Conservation (phyloP, 768 basidiomycete genomes). For the Boletellus ananas region DNA sequence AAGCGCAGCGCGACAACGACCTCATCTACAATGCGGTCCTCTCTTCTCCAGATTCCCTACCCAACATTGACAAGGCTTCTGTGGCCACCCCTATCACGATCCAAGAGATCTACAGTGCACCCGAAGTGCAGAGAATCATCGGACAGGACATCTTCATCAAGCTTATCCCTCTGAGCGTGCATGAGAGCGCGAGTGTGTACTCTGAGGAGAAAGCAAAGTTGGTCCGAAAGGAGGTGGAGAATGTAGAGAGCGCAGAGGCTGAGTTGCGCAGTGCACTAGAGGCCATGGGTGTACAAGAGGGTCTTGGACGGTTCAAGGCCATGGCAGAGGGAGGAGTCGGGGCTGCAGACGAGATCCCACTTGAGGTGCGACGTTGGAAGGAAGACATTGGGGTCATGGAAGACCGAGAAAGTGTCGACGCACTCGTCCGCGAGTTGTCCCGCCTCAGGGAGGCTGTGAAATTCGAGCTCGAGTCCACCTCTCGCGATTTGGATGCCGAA, state of each 20-base stretch:
- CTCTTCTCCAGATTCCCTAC: constrained; percentile 73
- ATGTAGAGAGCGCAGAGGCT: constrained; percentile 76
- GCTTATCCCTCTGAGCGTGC: constrained; percentile 88
- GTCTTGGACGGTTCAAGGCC: constrained; percentile 61
- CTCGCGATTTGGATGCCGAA: constrained; percentile 74
- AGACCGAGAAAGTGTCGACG: constrained; percentile 63
- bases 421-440: constrained; percentile 54
- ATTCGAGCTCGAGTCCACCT: constrained; percentile 57
- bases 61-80: constrained; percentile 74
- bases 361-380: constrained; percentile 69
- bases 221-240: constrained; percentile 85
- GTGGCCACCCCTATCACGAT: constrained; percentile 87
- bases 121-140: constrained; percentile 92
- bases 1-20: constrained; percentile 89
- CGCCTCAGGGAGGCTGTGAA: constrained; percentile 55
- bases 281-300: constrained; percentile 72
- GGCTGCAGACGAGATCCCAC: constrained; percentile 63
- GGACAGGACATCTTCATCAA: constrained; percentile 86
- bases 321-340: constrained; percentile 65
- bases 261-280: constrained; percentile 79
- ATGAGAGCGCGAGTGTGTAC: constrained; percentile 94
- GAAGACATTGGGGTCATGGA: constrained; percentile 72
- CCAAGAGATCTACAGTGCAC: constrained; percentile 87
- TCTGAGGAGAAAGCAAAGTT: constrained; percentile 98
- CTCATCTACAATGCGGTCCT: constrained; percentile 94